phyloP scores from a whole-genome alignment of 805 yeast species.

The Lipomyces chichibuensis region DNA sequence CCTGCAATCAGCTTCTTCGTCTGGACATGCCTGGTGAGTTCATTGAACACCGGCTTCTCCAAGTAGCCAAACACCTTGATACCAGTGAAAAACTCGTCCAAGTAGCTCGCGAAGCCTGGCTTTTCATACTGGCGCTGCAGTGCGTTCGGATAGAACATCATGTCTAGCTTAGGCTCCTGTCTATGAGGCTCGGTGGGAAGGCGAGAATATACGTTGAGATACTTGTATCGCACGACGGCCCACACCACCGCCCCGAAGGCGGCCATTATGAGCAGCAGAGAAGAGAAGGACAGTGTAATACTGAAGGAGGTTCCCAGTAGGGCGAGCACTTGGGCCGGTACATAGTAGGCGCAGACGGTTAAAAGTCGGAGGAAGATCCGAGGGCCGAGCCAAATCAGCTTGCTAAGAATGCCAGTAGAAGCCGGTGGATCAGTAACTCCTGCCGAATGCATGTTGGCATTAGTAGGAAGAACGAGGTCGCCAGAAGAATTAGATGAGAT shows the following conservation, averaged over 20 bases:
- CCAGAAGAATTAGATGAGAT: neutral
- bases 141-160: slow-evolving; percentile 47
- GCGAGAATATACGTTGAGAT: slow-evolving; percentile 65
- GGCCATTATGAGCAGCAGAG: slow-evolving; percentile 37
- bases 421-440: neutral
- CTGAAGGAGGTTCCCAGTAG: slow-evolving; percentile 30
- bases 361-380: slow-evolving; percentile 12
- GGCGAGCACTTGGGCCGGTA: slow-evolving; percentile 19
- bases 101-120: slow-evolving; percentile 61
- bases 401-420: slow-evolving; percentile 1
- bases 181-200: slow-evolving; percentile 52
- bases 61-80: slow-evolving; percentile 92
- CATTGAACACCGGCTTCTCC: slow-evolving; percentile 88
- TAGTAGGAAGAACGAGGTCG: neutral
- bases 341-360: slow-evolving; percentile 10
- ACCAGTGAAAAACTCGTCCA: slow-evolving; percentile 88
- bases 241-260: slow-evolving; percentile 47
- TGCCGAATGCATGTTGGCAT: neutral
- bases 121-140: slow-evolving; percentile 45
- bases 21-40: slow-evolving; percentile 86
- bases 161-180: slow-evolving; percentile 52
- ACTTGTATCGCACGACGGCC: slow-evolving; percentile 62
- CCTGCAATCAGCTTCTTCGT: slow-evolving; percentile 80
- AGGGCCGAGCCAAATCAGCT: slow-evolving; percentile 16
- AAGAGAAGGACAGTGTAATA: slow-evolving; percentile 35